Evolutionary conservation across 208 protist genomes (phyloP).

Genomic region (Acanthamoeba triangularis): DNA sequence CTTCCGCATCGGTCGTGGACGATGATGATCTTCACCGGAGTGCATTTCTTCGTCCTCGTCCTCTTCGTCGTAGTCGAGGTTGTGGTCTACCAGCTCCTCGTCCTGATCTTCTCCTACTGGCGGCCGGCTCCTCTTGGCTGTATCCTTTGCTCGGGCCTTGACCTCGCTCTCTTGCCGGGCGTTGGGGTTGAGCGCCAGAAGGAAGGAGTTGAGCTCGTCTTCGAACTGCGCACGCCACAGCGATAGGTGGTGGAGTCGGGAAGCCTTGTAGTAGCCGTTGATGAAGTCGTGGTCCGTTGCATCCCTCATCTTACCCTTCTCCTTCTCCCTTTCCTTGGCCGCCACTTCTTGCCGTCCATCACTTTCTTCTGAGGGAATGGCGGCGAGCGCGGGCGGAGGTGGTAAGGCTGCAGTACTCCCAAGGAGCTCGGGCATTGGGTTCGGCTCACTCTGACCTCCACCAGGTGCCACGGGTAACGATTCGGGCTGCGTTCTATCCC

Average conservation of each 20-base stretch:
- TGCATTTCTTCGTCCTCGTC: conserved; percentile 27
- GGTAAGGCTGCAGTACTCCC: too few species aligned
- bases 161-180: background rate
- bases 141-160: background rate
- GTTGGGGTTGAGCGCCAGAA: background rate
- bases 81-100: background rate
- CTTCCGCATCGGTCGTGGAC: background rate
- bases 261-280: conserved; percentile 76
- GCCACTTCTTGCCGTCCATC: background rate
- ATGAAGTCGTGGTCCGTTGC: conserved; percentile 75
- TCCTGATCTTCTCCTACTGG: background rate
- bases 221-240: conserved; percentile 68
- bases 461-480: too few species aligned
- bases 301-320: background rate
- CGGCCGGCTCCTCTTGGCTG: background rate
- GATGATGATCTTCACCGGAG: background rate
- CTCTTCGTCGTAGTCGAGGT: background rate
- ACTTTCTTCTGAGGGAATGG: too few species aligned
- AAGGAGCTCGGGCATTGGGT: too few species aligned
- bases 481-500: background rate
- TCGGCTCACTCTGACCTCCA: too few species aligned
- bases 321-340: background rate
- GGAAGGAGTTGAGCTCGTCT: conserved; percentile 53
- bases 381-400: too few species aligned
- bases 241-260: conserved; percentile 79